A percentile compares a stretch with the other conserved stretches of the same genome.
These are phyloP conservation scores for Suillus bovinus DNA, from an alignment of 768 basidiomycete genomes.

Conservation along the genomic window DNA sequence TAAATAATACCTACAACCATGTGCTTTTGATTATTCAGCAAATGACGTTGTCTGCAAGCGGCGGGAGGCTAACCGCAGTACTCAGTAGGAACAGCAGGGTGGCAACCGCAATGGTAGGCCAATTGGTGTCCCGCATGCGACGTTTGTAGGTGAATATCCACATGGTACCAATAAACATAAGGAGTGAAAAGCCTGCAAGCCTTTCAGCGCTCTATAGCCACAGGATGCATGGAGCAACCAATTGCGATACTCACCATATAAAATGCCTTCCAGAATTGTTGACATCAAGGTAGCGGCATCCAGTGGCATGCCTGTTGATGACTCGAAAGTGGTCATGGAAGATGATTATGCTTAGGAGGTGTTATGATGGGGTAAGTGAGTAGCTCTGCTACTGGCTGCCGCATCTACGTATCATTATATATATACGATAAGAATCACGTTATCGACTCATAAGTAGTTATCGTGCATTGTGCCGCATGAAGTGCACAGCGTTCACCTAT, in stretches of 20 bases:
- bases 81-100: background rate
- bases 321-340: background rate
- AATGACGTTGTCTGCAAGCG: background rate
- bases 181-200: background rate
- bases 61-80: background rate
- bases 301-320: background rate
- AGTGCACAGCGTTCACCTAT: too few relatives aligned
- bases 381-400: background rate
- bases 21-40: constrained; percentile 11
- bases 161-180: background rate
- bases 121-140: background rate
- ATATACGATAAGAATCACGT: background rate
- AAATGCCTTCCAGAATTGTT: background rate
- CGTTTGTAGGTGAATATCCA: background rate
- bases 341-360: background rate
- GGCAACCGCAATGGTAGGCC: background rate
- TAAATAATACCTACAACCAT: constrained; percentile 11
- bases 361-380: background rate
- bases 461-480: too few relatives aligned
- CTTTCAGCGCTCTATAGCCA: background rate
- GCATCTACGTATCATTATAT: background rate
- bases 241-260: background rate
- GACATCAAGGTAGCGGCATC: background rate
- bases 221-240: background rate
- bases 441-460: too few relatives aligned